These are phyloP conservation scores for Botrytis deweyae DNA, from an alignment of 2,329 filamentous ascomycete genomes.

Conservation along the genomic window DNA sequence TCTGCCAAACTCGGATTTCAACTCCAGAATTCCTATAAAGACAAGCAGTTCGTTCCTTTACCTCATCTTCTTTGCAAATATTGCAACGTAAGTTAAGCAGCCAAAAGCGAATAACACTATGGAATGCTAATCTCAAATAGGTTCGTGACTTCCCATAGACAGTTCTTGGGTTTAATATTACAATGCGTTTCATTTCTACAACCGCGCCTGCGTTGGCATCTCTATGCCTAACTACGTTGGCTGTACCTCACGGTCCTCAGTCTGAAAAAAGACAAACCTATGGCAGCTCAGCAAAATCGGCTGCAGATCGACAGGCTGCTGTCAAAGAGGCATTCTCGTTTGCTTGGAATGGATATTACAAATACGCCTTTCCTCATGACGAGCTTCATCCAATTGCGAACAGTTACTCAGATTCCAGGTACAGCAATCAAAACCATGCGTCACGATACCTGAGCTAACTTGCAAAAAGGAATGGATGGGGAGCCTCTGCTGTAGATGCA, in stretches of 20 bases:
- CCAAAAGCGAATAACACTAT: not conserved
- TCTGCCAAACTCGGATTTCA: not conserved
- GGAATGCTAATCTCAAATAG: slow-evolving; percentile 2
- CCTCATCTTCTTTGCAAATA: not conserved
- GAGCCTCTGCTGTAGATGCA: slow-evolving; percentile 78
- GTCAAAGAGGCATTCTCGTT: slow-evolving; percentile 68
- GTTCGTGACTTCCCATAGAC: not conserved
- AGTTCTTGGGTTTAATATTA: slow-evolving; percentile 18
- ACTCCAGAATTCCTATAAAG: not conserved
- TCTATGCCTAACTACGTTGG: slow-evolving; percentile 24
- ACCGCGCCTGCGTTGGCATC: slow-evolving; percentile 26
- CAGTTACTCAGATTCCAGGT: slow-evolving; percentile 67
- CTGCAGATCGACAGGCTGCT: slow-evolving; percentile 49
- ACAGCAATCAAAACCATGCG: slow-evolving; percentile 32
- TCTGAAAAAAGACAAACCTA: slow-evolving; percentile 26
- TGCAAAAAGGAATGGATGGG: slow-evolving; percentile 71
- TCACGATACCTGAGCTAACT: slow-evolving; percentile 23
- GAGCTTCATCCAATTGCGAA: slow-evolving; percentile 70
- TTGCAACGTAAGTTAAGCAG: not conserved
- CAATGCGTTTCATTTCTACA: slow-evolving; percentile 31
- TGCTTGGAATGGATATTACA: slow-evolving; percentile 71
- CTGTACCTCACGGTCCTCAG: slow-evolving; percentile 27
- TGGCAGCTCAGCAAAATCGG: slow-evolving; percentile 21
- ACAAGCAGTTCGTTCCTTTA: not conserved
- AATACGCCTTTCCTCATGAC: slow-evolving; percentile 75